Base-by-base conservation (phyloP, 345 rosid species). In the Mallotus nudiflorus region DNA sequence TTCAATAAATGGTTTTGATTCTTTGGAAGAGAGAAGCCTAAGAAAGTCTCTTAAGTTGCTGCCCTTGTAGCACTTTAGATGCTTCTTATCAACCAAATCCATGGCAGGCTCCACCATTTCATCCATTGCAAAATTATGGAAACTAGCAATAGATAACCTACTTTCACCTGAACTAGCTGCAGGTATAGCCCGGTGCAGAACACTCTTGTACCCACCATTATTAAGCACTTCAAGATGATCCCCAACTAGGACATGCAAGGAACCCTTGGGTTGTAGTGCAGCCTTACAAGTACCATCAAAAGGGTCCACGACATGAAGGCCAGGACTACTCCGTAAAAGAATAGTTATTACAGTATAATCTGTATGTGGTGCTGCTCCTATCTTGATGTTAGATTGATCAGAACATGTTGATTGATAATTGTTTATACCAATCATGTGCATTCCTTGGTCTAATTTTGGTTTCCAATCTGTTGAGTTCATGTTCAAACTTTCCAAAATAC, bases 401-500 rank as follows among this genome's bases (percentile, higher is more conserved):
- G 18, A 18, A n/a, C 19, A 0, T 67, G 59, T 33, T 33, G 37
- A 16, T 50, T 50, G 28, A 29, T 67, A 67, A 13, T 15, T 14
- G 27, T 67, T 67, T 31, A 52, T 39, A 2, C 24, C n/a, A n/a
- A n/a, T 48, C 51, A 67, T 67, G 0, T 67, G 71, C 35, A 39
- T 6, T 20, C 71, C 71, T 67, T 67, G 62, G 35, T 53, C 51
- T 1, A 67, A 0, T 14, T 55, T 40, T 1, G 37, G 27, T 37
- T 24, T 12, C 37, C n/a, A 24, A 20, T 22, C 8, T 9, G 48
- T 20, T 39, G 62, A 11, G 6, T 8, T 67, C 33, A 67, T 12
- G 71, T 22, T 9, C 20, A 67, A 25, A 61, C 71, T 67, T 39
- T 67, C 71, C 62, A n/a, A n/a, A n/a, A n/a, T n/a, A n/a, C n/a